phyloP scores from a whole-genome alignment of 345 rosid genomes.

The Gossypium thurberi region DNA sequence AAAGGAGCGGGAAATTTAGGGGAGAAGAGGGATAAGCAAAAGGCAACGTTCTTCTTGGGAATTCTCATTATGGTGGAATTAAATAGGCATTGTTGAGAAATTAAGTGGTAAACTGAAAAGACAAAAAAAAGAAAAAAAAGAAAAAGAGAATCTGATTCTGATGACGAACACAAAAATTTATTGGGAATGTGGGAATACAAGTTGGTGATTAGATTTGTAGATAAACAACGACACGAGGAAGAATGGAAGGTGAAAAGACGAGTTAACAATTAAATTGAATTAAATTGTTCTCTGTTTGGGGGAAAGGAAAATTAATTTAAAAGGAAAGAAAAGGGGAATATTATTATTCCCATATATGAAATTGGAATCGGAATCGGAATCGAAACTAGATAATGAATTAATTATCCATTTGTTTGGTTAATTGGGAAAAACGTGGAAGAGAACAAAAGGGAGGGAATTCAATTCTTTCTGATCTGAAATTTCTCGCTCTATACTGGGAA shows the following conservation, averaged over 20 bases:
- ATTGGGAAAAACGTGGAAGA: too few species aligned
- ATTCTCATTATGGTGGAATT: constrained; percentile 54
- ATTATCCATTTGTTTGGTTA: not conserved
- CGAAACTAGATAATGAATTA: not conserved
- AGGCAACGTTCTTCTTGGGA: constrained; percentile 41
- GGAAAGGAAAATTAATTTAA: not conserved
- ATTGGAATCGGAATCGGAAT: constrained; percentile 6
- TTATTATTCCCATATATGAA: constrained; percentile 3
- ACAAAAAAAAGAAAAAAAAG: too few species aligned
- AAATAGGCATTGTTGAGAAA: constrained; percentile 33
- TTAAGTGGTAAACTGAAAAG: not conserved
- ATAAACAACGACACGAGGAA: not conserved
- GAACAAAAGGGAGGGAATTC: constrained; percentile 1
- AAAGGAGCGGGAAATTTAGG: constrained; percentile 17
- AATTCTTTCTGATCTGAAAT: constrained; percentile 1
- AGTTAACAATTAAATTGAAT: not conserved
- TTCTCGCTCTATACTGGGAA: not conserved
- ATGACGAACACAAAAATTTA: not conserved
- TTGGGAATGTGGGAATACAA: constrained; percentile 20
- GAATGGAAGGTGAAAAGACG: not conserved
- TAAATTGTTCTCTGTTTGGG: not conserved
- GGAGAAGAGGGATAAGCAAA: constrained; percentile 37
- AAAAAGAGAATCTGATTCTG: constrained; percentile 37
- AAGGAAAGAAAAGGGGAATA: too few species aligned
- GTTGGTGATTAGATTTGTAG: constrained; percentile 20